phyloP scores from a whole-genome alignment of 768 basidiomycete species.

The Lentinus tigrinus region DNA sequence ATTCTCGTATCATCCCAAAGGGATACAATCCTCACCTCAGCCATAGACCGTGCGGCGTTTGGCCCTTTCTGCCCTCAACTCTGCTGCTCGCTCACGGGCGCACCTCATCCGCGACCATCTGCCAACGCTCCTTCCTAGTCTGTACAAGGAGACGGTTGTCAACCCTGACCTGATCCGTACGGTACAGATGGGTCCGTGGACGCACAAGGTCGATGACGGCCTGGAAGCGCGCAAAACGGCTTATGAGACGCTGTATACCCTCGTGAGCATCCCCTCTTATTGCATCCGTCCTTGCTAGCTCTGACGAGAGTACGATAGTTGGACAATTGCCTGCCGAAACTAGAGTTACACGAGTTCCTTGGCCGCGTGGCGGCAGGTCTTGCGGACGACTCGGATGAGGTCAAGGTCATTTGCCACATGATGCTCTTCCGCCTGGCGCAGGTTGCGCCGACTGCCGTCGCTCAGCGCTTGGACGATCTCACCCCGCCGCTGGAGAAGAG shows the following conservation, averaged over 20 bases:
- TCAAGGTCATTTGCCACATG: conserved; percentile 96
- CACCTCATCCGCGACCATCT: conserved; percentile 89
- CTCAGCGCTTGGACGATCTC: conserved; percentile 80
- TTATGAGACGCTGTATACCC: conserved; percentile 94
- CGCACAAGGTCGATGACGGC: conserved; percentile 95
- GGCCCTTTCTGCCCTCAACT: conserved; percentile 88
- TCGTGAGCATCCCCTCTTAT: conserved; percentile 62
- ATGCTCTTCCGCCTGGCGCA: conserved; percentile 90
- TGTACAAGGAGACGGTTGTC: conserved; percentile 84
- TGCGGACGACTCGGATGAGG: conserved; percentile 89
- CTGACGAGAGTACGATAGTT: conserved; percentile 46
- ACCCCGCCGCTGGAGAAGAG: conserved; percentile 83
- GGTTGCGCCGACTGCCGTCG: conserved; percentile 79
- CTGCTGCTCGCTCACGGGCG: conserved; percentile 93
- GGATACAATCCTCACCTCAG: not conserved
- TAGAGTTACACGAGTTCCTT: conserved; percentile 87
- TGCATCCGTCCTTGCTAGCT: not conserved
- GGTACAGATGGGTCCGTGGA: conserved; percentile 97
- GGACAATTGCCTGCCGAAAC: conserved; percentile 84
- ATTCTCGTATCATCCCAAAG: not conserved
- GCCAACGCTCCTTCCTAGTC: conserved; percentile 65
- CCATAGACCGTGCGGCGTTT: conserved; percentile 84
- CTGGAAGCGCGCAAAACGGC: conserved; percentile 95
- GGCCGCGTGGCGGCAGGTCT: conserved; percentile 79
- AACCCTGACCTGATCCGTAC: conserved; percentile 81